Evolutionary conservation across 2,329 filamentous ascomycete species (phyloP).

Genomic region (Sclerotiophoma versabilis): DNA sequence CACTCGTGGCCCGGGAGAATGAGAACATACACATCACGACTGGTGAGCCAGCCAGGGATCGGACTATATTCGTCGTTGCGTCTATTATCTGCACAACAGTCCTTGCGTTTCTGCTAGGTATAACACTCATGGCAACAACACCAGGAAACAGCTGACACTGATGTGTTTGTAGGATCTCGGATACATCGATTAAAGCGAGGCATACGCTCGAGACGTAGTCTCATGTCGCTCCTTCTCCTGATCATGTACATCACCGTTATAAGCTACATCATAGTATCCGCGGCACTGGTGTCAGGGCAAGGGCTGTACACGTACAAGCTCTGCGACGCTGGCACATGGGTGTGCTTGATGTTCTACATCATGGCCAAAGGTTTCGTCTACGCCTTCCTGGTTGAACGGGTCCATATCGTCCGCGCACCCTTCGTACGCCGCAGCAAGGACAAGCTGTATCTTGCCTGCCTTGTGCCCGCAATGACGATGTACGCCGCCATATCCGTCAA

Average conservation of each 20-base stretch:
- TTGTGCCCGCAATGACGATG: slow-evolving; percentile 29
- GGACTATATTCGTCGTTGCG: slow-evolving; percentile 21
- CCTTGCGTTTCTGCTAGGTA: slow-evolving; percentile 26
- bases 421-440: slow-evolving; percentile 41
- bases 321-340: slow-evolving; percentile 44
- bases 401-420: slow-evolving; percentile 45
- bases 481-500: slow-evolving; percentile 35
- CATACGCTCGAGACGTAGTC: slow-evolving; percentile 20
- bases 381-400: slow-evolving; percentile 50
- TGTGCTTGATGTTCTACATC: slow-evolving; percentile 49
- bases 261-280: slow-evolving; percentile 25
- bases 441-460: slow-evolving; percentile 41
- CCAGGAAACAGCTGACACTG: background rate
- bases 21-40: slow-evolving; percentile 12
- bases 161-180: slow-evolving; percentile 13
- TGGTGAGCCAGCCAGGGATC: slow-evolving; percentile 21
- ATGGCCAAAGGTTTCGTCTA: slow-evolving; percentile 44
- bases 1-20: slow-evolving; percentile 1
- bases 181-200: slow-evolving; percentile 16
- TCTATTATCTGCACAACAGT: slow-evolving; percentile 20
- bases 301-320: slow-evolving; percentile 31
- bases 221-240: slow-evolving; percentile 26
- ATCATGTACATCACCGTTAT: slow-evolving; percentile 26
- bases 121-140: background rate
- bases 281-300: slow-evolving; percentile 39